A percentile compares a stretch with the other conserved stretches of the same genome.
Conservation (phyloP, 352 stramenopile genomes). For the Aphanomyces euteiches region DNA sequence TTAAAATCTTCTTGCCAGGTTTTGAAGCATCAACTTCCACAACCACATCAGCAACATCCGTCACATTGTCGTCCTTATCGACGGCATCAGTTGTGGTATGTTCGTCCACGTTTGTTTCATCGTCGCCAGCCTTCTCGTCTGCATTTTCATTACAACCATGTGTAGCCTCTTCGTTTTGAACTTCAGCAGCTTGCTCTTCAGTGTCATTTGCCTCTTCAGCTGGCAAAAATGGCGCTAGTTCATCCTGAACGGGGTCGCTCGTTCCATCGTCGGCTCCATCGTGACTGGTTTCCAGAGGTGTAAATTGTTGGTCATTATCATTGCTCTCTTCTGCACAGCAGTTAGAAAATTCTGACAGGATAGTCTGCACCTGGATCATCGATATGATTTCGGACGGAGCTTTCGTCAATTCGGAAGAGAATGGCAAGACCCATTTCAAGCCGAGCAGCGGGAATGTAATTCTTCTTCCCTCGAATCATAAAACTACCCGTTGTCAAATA, state of each 20-base stretch:
- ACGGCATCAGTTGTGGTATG: conserved; percentile 8
- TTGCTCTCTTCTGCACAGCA: no score
- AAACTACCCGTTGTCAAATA: conserved; percentile 97
- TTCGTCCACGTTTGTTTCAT: neutral
- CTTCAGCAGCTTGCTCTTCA: neutral
- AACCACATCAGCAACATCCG: conserved; percentile 12
- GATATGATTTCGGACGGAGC: conserved; percentile 60
- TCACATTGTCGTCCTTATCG: conserved; percentile 17
- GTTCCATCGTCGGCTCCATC: conserved; percentile 25
- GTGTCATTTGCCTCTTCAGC: conserved; percentile 22
- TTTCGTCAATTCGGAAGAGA: conserved; percentile 89
- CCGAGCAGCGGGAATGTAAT: conserved; percentile 86
- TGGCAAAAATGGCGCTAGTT: conserved; percentile 29
- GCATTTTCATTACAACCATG: neutral
- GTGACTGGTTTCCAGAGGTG: neutral
- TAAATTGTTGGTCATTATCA: no score
- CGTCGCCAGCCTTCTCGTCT: neutral
- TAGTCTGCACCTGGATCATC: conserved; percentile 30
- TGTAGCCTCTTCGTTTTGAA: neutral
- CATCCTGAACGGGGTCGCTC: neutral
- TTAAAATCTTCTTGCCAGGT: conserved; percentile 51
- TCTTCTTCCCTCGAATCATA: conserved; percentile 95
- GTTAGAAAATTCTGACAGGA: neutral
- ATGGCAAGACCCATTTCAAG: conserved; percentile 90
- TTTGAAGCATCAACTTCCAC: conserved; percentile 28